Evolutionary conservation across 306 rosid genomes (phyloP).

Genomic region (Sesbania bispinosa): DNA sequence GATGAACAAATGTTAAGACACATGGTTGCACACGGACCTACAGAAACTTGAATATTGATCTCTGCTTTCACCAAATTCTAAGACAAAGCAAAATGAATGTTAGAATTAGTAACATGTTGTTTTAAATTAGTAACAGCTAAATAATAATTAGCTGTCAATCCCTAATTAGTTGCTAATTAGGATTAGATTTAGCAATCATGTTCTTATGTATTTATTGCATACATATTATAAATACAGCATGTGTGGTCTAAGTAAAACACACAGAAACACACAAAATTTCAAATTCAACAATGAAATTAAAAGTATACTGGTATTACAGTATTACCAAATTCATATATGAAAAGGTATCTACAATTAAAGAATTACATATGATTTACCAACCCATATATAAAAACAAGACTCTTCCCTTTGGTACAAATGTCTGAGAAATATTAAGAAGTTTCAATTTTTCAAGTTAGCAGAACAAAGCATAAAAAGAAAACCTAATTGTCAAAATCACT

Average conservation of each 20-base stretch:
- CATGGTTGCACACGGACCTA: background rate
- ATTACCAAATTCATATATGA: background rate
- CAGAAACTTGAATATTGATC: background rate
- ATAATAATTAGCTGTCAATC: no score
- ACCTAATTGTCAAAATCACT: background rate
- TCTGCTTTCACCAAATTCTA: background rate
- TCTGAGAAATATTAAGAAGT: background rate
- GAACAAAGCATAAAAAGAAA: background rate
- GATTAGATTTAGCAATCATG: no score
- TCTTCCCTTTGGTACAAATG: background rate
- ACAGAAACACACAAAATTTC: no score
- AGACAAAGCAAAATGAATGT: background rate
- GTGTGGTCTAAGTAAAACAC: no score
- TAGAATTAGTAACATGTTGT: no score
- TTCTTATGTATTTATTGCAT: no score
- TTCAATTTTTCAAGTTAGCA: background rate
- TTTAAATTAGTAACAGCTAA: no score
- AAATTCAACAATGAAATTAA: no score
- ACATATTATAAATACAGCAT: no score
- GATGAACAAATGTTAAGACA: conserved; percentile 5
- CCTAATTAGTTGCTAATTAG: no score
- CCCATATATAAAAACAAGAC: background rate
- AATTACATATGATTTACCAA: background rate
- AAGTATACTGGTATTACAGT: background rate
- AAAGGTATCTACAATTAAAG: background rate